Conservation (phyloP, 2,329 filamentous ascomycete species). For the Blastomyces parvus region DNA sequence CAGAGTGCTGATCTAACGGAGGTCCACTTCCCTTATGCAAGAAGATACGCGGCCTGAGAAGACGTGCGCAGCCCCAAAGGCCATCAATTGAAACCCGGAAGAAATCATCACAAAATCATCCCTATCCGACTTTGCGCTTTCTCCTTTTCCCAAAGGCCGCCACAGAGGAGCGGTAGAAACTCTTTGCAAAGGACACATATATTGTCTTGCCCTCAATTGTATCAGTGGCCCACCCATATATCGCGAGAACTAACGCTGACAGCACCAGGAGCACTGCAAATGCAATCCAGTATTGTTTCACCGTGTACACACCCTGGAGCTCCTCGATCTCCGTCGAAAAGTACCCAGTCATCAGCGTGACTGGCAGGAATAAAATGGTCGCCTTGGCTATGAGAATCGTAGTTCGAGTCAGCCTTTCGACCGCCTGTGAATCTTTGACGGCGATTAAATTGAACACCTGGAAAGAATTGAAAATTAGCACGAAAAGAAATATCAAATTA, state of each 20-base stretch:
- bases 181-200: conserved; percentile 35
- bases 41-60: not conserved
- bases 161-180: conserved; percentile 28
- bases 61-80: not conserved
- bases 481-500: conserved; percentile 6
- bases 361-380: conserved; percentile 65
- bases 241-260: conserved; percentile 49
- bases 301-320: conserved; percentile 48
- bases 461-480: not conserved
- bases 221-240: conserved; percentile 49
- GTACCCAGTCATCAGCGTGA: conserved; percentile 65
- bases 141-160: conserved; percentile 15
- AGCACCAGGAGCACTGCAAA: conserved; percentile 56
- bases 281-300: conserved; percentile 56
- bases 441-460: conserved; percentile 71
- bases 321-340: conserved; percentile 58
- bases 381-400: conserved; percentile 65
- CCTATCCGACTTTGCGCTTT: conserved; percentile 17
- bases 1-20: not conserved
- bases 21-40: not conserved
- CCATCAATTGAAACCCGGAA: not conserved
- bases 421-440: conserved; percentile 62
- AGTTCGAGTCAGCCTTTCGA: conserved; percentile 61
- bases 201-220: conserved; percentile 48
- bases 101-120: not conserved